Percentiles rank a stretch among this genome's conserved stretches.
Conservation (phyloP, 1,284 basidiomycete species). For the Tilletia setariae region DNA sequence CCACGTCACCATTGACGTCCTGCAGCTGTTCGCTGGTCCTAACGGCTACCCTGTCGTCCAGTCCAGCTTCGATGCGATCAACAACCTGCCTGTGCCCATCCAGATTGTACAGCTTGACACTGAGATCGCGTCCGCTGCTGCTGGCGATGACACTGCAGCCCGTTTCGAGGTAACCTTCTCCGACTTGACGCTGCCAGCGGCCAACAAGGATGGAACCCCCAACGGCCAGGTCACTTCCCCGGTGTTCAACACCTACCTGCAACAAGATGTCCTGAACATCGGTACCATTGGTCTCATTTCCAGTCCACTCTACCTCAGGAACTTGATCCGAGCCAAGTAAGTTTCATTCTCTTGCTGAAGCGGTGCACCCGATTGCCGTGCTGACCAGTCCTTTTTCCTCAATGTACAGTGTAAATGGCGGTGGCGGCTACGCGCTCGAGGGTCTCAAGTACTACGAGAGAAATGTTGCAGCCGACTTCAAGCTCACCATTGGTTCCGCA, state of each 20-base stretch:
- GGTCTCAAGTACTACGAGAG: constrained; percentile 12
- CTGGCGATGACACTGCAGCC: neutral
- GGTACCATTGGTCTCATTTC: neutral
- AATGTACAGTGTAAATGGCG: neutral
- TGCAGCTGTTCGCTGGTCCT: neutral
- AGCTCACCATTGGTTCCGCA: neutral
- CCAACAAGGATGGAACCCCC: neutral
- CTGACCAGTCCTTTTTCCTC: neutral
- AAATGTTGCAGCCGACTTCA: neutral
- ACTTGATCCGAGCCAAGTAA: constrained; percentile 13
- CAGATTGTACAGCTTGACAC: constrained; percentile 12
- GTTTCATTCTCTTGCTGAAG: neutral
- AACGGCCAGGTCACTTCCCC: neutral
- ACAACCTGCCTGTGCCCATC: neutral
- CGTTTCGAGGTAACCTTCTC: neutral
- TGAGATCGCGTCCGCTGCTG: neutral
- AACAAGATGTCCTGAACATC: neutral
- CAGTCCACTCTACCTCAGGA: neutral
- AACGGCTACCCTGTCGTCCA: neutral
- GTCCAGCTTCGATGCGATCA: constrained; percentile 6
- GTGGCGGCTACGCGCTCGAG: neutral
- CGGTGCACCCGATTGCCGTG: neutral
- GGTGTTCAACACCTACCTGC: neutral
- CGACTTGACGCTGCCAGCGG: neutral
- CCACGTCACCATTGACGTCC: neutral